phyloP scores from a whole-genome alignment of 352 stramenopile species.

The Phytophthora quininea region DNA sequence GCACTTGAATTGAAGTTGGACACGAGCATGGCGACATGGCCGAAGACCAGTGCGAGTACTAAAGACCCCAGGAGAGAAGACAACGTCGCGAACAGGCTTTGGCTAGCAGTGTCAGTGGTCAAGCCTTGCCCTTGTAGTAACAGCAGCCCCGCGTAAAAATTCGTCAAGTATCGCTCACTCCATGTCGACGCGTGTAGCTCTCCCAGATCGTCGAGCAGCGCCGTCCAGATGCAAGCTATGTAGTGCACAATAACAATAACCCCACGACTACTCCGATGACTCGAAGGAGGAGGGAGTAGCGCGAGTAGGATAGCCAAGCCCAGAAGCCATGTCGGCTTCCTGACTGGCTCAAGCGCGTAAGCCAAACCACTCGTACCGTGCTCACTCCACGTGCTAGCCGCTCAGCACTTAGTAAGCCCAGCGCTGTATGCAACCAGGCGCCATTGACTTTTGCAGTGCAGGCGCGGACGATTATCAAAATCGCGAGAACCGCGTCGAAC shows the following conservation, averaged over 20 bases:
- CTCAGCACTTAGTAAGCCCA: constrained; percentile 11
- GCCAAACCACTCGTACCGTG: constrained; percentile 24
- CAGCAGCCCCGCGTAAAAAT: constrained; percentile 27
- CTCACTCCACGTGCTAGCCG: constrained; percentile 22
- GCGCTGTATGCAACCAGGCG: not conserved
- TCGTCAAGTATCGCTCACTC: constrained; percentile 31
- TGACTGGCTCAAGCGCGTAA: not conserved
- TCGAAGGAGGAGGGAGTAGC: constrained; percentile 29
- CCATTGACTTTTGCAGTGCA: not conserved
- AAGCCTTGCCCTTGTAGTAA: constrained; percentile 52
- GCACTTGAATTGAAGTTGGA: constrained; percentile 47
- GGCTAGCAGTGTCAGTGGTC: not conserved
- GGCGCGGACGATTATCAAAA: constrained; percentile 4
- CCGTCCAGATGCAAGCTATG: constrained; percentile 44
- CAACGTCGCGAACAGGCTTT: constrained; percentile 37
- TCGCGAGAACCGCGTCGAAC: constrained; percentile 8
- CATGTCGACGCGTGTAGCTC: not conserved
- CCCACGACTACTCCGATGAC: constrained; percentile 29
- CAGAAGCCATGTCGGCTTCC: constrained; percentile 14
- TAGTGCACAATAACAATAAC: constrained; percentile 42
- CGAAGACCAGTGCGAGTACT: constrained; percentile 52
- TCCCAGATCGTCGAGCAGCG: not conserved
- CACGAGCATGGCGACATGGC: constrained; percentile 50
- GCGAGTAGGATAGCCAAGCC: constrained; percentile 25
- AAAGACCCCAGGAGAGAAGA: constrained; percentile 46